Conservation (phyloP, 371 early-diverging fungal species). For the Mucor circinelloides region DNA sequence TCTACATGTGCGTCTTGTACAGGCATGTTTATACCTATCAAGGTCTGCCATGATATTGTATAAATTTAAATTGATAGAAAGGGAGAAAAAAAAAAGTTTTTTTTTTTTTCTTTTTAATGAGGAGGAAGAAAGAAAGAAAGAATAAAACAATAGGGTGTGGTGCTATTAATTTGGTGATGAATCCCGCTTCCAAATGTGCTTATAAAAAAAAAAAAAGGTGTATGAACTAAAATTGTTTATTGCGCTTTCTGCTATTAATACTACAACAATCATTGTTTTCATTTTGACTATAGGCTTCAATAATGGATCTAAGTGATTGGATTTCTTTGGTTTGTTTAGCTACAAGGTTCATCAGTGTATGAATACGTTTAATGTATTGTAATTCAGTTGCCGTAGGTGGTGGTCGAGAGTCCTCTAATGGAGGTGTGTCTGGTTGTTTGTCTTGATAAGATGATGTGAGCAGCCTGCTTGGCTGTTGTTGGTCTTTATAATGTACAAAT, state of each 20-base stretch:
- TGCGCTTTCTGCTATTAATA: constrained; percentile 14
- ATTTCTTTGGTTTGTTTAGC: constrained; percentile 25
- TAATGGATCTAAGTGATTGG: constrained; percentile 16
- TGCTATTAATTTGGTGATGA: neutral
- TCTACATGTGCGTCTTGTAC: neutral
- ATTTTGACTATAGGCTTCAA: constrained; percentile 12
- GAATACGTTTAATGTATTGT: constrained; percentile 25
- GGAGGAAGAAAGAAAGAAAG: neutral
- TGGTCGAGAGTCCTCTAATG: constrained; percentile 3
- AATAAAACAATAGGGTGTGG: neutral
- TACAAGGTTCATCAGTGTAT: constrained; percentile 22
- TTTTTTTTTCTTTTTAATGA: neutral
- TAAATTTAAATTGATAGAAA: neutral
- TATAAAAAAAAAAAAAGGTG: neutral
- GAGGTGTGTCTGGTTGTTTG: neutral
- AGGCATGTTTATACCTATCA: constrained; percentile 17
- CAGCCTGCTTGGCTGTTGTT: neutral
- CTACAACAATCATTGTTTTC: constrained; percentile 5
- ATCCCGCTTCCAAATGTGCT: neutral
- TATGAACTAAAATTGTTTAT: constrained; percentile 13
- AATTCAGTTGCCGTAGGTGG: constrained; percentile 14
- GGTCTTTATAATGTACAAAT: neutral
- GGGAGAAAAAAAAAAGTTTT: neutral
- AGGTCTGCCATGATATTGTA: constrained; percentile 23
- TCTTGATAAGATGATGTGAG: constrained; percentile 6